Evolutionary conservation across 352 stramenopile species (phyloP), one percentile per base, ranked within the genome.

Genomic region (Pilasporangium apinafurcum): DNA sequence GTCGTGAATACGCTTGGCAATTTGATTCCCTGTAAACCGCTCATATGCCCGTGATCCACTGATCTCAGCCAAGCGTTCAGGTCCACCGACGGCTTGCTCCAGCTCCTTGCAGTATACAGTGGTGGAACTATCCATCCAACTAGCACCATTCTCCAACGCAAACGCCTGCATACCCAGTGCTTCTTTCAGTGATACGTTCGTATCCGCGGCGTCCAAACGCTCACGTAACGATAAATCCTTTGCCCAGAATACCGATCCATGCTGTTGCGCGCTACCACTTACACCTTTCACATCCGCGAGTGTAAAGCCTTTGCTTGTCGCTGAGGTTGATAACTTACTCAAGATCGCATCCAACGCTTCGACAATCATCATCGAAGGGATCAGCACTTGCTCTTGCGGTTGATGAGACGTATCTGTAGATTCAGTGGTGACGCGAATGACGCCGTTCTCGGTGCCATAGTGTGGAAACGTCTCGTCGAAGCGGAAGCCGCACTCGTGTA

Each of bases 51-150:
- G 70, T 16, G 78, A 93, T 6, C 81, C 83, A 28, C 69, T 89
- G 32, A 89, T 85, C 35, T 69, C 53, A 5, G 83, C 77, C 14
- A 92, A 62, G 7, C 53, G 60, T 20, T 70, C 53, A 24, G 70
- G 37, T 4, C 82, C 83, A 13, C 80, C 80, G 3, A 92, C 44
- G 10, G 60, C 64, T 22, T 34, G 34, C 41, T 95, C 81, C 16
- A 92, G 48, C 17, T 59, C 53, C 4, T 48, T 28, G 55, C 79
- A 92, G 50, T 75, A 79, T 30, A 30, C 35, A 0, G 53, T 65
- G n/a, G 82, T 92, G 21, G 65, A 86, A 56, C 67, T 86, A 51
- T 95, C 82, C 62, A 91, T 90, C 83, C 83, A 95, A 31, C 80
- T 92, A 3, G 82, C 79, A 4, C 81, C 78, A 38, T 88, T 72